Base-by-base conservation (phyloP, 352 stramenopile genomes). In the Phytophthora kernoviae region DNA sequence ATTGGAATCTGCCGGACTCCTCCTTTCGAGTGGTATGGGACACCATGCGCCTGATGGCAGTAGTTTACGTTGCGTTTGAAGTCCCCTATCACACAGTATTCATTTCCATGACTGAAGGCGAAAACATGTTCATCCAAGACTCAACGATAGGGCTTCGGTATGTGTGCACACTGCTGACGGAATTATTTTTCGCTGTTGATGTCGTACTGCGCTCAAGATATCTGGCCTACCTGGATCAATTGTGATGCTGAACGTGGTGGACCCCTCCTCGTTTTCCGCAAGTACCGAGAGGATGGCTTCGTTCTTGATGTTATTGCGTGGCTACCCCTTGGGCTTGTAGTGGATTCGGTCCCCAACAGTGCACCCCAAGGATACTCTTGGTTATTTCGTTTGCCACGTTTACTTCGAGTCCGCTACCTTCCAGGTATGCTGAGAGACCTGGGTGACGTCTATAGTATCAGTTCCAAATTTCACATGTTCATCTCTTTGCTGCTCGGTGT, bases 11-110 rank as follows among this genome's bases (percentile, higher is more conserved):
- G 0, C 76, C 76, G 1, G 72, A 62, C 5, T 88, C 79, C 0
- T 26, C 52, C 7, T 79, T 87, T 21, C 65, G 74, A 9, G 64
- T 80, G 14, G 57, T 61, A 0, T 88, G 79, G 79, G 74, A 88
- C 36, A 30, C 77, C 0, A 11, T 79, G 11, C 62, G 68, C 1
- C 56, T 88, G 9, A 6, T 77, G 6, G 50, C 48, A 5, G 71
- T 73, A 22, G 56, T 84, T 17, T 85, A 61, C 46, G 48, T 83
- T 18, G 68, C 70, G 7, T 81, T 88, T n/a, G 77, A 86, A 61
- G 77, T 90, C 2, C 80, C 80, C 15, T 88, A 81, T 53, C 84
- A 85, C 42, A 71, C 82, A 14, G 60, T 78, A 2, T 90, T 90
- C 52, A 73, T 84, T 24, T 75, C 70, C 0, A 85, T 81, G 34